Base-by-base conservation (phyloP, 2,329 filamentous ascomycete genomes). In the Sporothrix variecibatus region DNA sequence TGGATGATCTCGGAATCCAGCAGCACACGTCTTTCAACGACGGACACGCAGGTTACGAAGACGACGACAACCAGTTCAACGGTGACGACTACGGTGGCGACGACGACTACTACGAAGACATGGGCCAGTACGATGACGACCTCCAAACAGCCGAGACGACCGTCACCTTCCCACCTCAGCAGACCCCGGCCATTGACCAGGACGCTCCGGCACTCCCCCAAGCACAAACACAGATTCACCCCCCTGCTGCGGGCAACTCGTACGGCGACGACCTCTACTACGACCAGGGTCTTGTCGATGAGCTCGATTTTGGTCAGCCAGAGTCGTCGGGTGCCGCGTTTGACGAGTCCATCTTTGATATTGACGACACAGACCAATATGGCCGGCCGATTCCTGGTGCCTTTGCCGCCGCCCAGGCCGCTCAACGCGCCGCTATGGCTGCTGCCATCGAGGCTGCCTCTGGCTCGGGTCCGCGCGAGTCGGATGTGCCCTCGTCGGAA, bases 261-360 rank as follows among this genome's bases (percentile, higher is more conserved):
- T 23, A 83, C 70, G 86, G 89, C 46, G 90, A 92, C 77, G 91
- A 93, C 76, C 83, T 93, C 40, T 93, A 93, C 80, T 94, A 81
- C 89, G 77, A 85, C 87, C 86, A 87, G 68, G 86, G 86, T 74
- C 81, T 88, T 78, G 72, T 80, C 0, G 82, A 84, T 60, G 82
- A 84, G 76, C 79, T 83, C 7, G 83, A 85, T 56, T 86, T 88
- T 77, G 84, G 85, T 8, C 85, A 85, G 69, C 83, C 86, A 2
- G 84, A 87, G 74, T 86, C 85, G 23, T 88, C 91, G 38, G 85
- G 85, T 1, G 83, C 84, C 0, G 84, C 87, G 1, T 93, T 94
- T 79, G 91, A 94, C 75, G 92, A 94, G 80, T 91, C 90, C 6
- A 86, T 93, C 17, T 94, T 94, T 78, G 92, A 94, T 76, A 86